Evolutionary conservation across 306 rosid species (phyloP), one percentile per base, ranked within the genome.

Genomic region (Quercus robur): DNA sequence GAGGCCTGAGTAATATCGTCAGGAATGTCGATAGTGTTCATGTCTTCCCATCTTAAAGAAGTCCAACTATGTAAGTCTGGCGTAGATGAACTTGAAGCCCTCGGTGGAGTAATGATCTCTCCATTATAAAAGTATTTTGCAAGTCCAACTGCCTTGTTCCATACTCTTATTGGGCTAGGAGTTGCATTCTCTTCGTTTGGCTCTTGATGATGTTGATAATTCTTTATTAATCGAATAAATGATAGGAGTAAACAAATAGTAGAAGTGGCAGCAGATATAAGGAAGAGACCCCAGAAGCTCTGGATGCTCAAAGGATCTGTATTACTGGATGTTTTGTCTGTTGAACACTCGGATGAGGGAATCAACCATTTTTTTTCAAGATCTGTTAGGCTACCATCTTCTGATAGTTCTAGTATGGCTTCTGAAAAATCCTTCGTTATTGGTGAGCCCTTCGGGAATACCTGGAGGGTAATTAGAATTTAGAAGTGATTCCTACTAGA

Each of bases 371-470:
- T 2, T 0, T 81, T 81, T 84, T 91, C 82, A 57, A 91, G 77
- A 9, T 1, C 5, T 63, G 41, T 84, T 19, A 93, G 0, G 19
- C 69, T 70, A 28, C 94, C 97, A 10, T 72, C 2, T 68, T 91
- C 86, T 46, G 78, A 66, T 28, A 91, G 88, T 31, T 70, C 26
- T 61, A 91, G 75, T 71, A 93, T 88, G 18, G 89, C 91, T 76
- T 57, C 70, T 4, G 97, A 88, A 67, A 91, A 56, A 74, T 93
- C 97, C 84, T 26, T 89, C 12, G 80, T 81, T 57, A 93, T 14
- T 20, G 97, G 97, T 4, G 98, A 91, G 66, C 97, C 98, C 81
- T 86, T 89, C 74, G 82, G 90, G 83, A 93, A 89, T 67, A 80
- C 81, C 98, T 91, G 90, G 10, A 62, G 5, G n/a, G 30, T 38